phyloP scores from a whole-genome alignment of 1,284 basidiomycete genomes.

The Ganoderma sinense region DNA sequence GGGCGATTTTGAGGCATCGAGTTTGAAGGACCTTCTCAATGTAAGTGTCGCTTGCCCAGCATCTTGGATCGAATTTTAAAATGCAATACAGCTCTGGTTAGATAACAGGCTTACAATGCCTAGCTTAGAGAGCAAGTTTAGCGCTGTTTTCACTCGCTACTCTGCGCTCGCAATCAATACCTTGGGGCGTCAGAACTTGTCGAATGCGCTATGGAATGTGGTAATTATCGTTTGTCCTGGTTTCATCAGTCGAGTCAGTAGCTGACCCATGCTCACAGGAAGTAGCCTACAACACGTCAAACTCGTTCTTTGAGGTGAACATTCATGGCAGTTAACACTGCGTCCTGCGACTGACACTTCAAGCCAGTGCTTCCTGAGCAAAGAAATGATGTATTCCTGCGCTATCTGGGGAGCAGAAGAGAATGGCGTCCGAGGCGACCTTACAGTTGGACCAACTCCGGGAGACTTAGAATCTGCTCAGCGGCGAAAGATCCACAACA shows the following conservation, averaged over 20 bases:
- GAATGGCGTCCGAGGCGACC: slow-evolving; percentile 69
- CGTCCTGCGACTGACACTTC: slow-evolving; percentile 40
- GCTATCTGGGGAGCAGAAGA: slow-evolving; percentile 78
- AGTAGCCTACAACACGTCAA: slow-evolving; percentile 85
- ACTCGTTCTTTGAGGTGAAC: slow-evolving; percentile 70
- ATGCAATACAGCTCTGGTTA: neutral
- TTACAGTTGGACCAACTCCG: slow-evolving; percentile 43
- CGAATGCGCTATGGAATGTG: too few species aligned
- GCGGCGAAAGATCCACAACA: slow-evolving; percentile 76
- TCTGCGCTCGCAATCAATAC: too few species aligned
- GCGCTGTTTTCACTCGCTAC: too few species aligned
- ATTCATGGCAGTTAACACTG: neutral
- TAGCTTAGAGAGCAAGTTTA: neutral
- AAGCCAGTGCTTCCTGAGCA: slow-evolving; percentile 50
- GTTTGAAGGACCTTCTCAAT: slow-evolving; percentile 5
- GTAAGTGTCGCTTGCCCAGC: neutral
- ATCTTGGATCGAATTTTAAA: too few species aligned
- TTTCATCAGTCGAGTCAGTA: too few species aligned
- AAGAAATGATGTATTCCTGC: slow-evolving; percentile 92
- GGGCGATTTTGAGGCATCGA: slow-evolving; percentile 1
- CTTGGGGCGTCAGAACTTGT: too few species aligned
- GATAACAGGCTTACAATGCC: neutral
- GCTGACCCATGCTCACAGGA: too few species aligned
- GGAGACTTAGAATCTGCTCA: slow-evolving; percentile 81
- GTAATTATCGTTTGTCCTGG: too few species aligned